These are phyloP conservation scores for Xylaria longipes DNA, from an alignment of 495 filamentous ascomycete species.

Conservation along the genomic window DNA sequence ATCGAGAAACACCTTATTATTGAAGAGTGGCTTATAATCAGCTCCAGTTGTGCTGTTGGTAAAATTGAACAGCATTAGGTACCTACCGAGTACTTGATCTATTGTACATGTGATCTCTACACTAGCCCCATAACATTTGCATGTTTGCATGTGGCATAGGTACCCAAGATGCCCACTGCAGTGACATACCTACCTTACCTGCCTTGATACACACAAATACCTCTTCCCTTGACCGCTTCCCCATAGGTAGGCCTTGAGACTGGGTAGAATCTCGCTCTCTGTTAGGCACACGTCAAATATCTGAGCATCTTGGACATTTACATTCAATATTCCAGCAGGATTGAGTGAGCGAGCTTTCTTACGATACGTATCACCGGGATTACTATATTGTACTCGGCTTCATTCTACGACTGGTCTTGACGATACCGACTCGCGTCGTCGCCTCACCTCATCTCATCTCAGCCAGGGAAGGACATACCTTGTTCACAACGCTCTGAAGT, in stretches of 20 bases:
- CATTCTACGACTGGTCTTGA: background rate
- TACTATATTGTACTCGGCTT: background rate
- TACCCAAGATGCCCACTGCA: background rate
- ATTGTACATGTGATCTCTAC: background rate
- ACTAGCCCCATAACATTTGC: constrained; percentile 3
- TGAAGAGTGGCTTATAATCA: background rate
- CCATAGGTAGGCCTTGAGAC: background rate
- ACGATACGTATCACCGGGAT: background rate
- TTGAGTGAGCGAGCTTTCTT: background rate
- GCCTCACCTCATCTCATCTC: background rate
- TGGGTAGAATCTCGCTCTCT: background rate
- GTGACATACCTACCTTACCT: background rate
- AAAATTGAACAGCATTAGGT: background rate
- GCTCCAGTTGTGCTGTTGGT: background rate
- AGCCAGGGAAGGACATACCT: background rate
- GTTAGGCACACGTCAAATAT: background rate
- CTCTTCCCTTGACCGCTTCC: background rate
- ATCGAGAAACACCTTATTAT: background rate
- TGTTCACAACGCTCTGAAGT: background rate
- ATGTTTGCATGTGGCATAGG: background rate
- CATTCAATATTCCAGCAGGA: background rate
- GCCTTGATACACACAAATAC: background rate
- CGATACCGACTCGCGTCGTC: background rate
- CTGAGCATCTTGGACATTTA: background rate
- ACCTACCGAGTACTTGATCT: background rate